These are phyloP conservation scores for Botrytis tulipae DNA, from an alignment of 2,329 filamentous ascomycete species.

Conservation along the genomic window DNA sequence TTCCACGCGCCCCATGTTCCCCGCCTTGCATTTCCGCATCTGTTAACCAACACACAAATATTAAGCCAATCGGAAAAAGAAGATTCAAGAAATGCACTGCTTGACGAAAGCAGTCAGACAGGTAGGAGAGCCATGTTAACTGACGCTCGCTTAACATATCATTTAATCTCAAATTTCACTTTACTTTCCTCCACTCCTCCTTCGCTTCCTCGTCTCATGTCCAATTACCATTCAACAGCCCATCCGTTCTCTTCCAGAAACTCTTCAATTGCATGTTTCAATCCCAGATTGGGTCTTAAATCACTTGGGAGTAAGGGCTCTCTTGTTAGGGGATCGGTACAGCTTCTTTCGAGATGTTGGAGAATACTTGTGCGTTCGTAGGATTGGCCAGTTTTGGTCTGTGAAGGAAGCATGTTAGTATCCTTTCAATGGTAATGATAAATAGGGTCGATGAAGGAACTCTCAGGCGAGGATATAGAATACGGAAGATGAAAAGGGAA, in stretches of 20 bases:
- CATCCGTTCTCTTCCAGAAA: slow-evolving; percentile 86
- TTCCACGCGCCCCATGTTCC: background rate
- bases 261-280: slow-evolving; percentile 80
- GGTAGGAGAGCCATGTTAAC: background rate
- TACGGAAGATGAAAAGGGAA: background rate
- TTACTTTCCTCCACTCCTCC: too few species aligned
- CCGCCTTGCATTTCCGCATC: background rate
- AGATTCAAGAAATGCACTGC: background rate
- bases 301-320: slow-evolving; percentile 68
- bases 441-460: too few species aligned
- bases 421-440: background rate
- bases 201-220: background rate
- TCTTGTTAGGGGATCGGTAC: slow-evolving; percentile 80
- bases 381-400: slow-evolving; percentile 82
- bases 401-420: slow-evolving; percentile 18
- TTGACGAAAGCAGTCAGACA: background rate
- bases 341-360: slow-evolving; percentile 75
- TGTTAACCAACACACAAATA: background rate
- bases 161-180: background rate
- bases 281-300: slow-evolving; percentile 74
- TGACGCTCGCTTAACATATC: background rate
- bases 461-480: background rate
- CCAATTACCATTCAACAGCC: slow-evolving; percentile 78
- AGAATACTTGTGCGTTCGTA: slow-evolving; percentile 85
- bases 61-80: background rate